Conservation (phyloP, 371 early-diverging fungal genomes). For the Mortierella sp. region DNA sequence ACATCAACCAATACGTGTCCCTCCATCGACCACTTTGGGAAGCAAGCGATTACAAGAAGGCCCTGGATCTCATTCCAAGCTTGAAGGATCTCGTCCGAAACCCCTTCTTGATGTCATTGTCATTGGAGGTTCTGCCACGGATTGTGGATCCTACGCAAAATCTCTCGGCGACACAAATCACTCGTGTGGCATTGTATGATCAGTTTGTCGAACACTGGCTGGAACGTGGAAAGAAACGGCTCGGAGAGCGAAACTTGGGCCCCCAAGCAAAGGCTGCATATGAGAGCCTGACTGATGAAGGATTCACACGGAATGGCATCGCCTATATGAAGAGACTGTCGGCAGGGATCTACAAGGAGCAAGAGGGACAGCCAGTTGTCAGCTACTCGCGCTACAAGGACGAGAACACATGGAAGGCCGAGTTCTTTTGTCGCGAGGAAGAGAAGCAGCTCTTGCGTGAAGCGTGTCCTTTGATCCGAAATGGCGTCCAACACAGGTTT, state of each 20-base stretch:
- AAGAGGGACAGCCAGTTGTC: slow-evolving; percentile 1
- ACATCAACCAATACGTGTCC: slow-evolving; percentile 1
- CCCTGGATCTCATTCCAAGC: background rate
- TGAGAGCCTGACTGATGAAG: background rate
- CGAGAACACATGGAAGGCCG: slow-evolving; percentile 4
- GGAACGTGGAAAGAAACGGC: slow-evolving; percentile 1
- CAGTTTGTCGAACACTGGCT: slow-evolving; percentile 7
- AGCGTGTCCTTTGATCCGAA: background rate
- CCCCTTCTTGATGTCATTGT: slow-evolving; percentile 10
- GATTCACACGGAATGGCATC: background rate
- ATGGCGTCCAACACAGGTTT: too few species aligned
- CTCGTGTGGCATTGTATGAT: slow-evolving; percentile 15
- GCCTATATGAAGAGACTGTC: slow-evolving; percentile 3
- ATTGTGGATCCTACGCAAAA: background rate
- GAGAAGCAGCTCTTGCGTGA: slow-evolving; percentile 1
- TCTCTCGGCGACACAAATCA: background rate
- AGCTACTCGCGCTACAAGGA: background rate
- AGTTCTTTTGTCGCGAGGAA: slow-evolving; percentile 6
- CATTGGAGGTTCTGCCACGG: slow-evolving; percentile 10
- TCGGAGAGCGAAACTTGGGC: background rate
- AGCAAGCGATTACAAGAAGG: background rate
- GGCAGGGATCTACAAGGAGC: background rate
- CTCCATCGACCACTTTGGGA: background rate
- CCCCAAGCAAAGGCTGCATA: background rate
- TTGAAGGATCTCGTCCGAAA: slow-evolving; percentile 15